Evolutionary conservation across 2,329 filamentous ascomycete genomes (phyloP), one percentile per base, ranked within the genome.

Genomic region (Ophioceras dolichostomum): DNA sequence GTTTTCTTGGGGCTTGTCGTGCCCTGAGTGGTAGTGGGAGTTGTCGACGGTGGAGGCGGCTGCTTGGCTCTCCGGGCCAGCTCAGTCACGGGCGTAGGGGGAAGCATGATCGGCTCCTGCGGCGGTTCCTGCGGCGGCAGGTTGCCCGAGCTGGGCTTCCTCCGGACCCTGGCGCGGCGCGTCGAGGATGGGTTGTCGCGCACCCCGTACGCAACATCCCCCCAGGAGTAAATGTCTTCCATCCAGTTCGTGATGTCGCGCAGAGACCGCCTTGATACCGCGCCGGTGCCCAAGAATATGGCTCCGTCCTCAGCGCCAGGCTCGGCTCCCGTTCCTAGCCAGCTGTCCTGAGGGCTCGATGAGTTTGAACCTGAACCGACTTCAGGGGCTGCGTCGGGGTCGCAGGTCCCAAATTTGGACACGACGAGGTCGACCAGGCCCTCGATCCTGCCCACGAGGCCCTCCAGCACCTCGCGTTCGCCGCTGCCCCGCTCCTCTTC

Each of bases 401-500:
- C 55, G 8, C 44, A 45, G 17, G 54, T 48, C 13, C 86, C 89
- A 55, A 93, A 96, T 47, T 83, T 79, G 31, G 84, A 87, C 3
- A 95, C 87, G 30, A 95, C 67, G 34, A 96, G 58, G 57, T 98
- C 91, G 5, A 94, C 73, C 28, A 98, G 67, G 1, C 91, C 91
- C 36, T 91, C 80, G 18, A 85, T 83, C 39, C 83, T 70, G 9
- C 69, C 70, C 2, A 86, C 76, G 43, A 94, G 76, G n/a, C 86
- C 86, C 56, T 96, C 89, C 2, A 98, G 65, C 0, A 96, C 89
- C 49, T 93, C 89, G 49, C 89, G 71, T 61, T 96, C 89, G 22
- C 87, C 87, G 53, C 89, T 95, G 4, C 89, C 89, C 55, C 87
- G 81, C 39, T 95, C 85, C 61, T 96, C 91, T 55, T 96, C 91